Conservation (phyloP, 1,284 basidiomycete species). For the Fistulina hepatica region DNA sequence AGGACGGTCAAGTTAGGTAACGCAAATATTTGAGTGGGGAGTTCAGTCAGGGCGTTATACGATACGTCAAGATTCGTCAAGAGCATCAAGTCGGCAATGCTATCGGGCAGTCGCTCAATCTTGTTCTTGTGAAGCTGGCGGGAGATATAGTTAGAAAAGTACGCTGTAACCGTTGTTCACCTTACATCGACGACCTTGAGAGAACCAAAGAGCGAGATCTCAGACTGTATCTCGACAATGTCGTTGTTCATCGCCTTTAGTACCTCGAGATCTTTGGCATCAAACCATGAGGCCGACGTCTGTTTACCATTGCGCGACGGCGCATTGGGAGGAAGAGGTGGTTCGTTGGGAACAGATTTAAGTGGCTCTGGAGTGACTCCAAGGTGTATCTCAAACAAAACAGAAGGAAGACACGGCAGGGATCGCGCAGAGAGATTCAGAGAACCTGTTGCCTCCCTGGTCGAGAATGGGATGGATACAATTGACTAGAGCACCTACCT, state of each 20-base stretch:
- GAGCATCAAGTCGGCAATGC: constrained; percentile 53
- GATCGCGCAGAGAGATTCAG: constrained; percentile 64
- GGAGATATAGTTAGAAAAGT: constrained; percentile 5
- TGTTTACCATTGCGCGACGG: constrained; percentile 27
- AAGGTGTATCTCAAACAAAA: constrained; percentile 70
- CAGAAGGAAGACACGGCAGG: constrained; percentile 60
- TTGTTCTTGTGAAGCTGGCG: constrained; percentile 64
- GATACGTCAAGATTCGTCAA: constrained; percentile 60
- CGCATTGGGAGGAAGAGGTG: constrained; percentile 37
- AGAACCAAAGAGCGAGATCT: constrained; percentile 72
- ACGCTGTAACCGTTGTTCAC: constrained; percentile 22
- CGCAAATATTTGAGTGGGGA: constrained; percentile 55
- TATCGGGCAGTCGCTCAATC: constrained; percentile 44
- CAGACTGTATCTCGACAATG: constrained; percentile 64
- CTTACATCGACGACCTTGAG: constrained; percentile 65
- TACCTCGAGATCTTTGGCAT: constrained; percentile 62
- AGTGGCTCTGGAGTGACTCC: constrained; percentile 56
- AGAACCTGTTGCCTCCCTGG: constrained; percentile 48
- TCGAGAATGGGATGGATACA: constrained; percentile 14
- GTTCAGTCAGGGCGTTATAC: constrained; percentile 48
- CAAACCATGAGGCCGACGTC: constrained; percentile 57
- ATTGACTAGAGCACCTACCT: constrained; percentile 37
- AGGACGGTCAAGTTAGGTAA: constrained; percentile 54
- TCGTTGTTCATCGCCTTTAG: constrained; percentile 71
- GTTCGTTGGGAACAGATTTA: constrained; percentile 51